These are phyloP conservation scores for Neurospora sp. DNA, from an alignment of 495 filamentous ascomycete genomes.

Conservation along the genomic window DNA sequence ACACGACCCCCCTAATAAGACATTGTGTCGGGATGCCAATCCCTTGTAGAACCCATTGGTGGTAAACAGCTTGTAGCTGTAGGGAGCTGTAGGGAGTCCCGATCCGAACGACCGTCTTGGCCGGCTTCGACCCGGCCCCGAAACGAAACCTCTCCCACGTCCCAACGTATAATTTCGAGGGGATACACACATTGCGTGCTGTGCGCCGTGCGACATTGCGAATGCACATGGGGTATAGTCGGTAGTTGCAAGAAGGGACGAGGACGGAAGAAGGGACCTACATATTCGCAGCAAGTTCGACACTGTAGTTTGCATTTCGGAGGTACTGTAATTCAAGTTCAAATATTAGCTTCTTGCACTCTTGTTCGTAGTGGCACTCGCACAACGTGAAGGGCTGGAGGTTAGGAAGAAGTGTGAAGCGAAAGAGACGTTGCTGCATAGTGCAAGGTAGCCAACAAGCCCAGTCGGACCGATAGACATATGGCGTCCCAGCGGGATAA, in stretches of 20 bases:
- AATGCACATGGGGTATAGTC: background rate
- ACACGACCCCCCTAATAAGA: constrained; percentile 9
- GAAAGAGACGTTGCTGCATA: background rate
- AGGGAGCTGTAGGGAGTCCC: background rate
- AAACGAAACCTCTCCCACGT: background rate
- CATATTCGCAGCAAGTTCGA: constrained; percentile 42
- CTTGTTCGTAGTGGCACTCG: constrained; percentile 2
- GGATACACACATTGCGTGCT: background rate
- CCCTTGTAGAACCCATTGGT: constrained; percentile 13
- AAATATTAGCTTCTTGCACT: background rate
- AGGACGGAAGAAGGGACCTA: constrained; percentile 25
- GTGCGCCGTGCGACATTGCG: background rate
- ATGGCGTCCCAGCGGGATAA: background rate
- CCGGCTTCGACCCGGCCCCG: constrained; percentile 1
- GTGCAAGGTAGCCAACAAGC: background rate
- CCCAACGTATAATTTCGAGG: background rate
- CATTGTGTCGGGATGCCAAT: constrained; percentile 23
- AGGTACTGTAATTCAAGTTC: constrained; percentile 21
- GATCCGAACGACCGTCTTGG: background rate
- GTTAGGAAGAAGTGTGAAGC: background rate
- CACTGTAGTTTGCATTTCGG: constrained; percentile 31
- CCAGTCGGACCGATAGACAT: constrained; percentile 15
- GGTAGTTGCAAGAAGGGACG: background rate
- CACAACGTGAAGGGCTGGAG: background rate
- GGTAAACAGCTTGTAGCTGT: background rate